Evolutionary conservation across 169 alveolate genomes (phyloP).

Genomic region (Cryptosporidium tyzzeri): DNA sequence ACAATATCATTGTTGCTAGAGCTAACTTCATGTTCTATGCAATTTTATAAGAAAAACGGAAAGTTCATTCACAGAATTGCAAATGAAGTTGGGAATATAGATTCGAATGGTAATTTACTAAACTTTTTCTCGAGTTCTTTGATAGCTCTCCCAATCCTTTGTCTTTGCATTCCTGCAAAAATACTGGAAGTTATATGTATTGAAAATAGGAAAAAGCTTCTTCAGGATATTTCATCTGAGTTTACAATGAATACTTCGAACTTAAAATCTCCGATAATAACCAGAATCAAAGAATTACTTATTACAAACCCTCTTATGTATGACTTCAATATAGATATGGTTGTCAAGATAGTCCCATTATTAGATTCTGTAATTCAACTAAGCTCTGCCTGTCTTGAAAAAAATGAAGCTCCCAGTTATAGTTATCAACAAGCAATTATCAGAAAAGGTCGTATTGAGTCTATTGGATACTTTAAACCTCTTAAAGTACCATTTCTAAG

Average conservation of each 20-base stretch:
- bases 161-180: constrained; percentile 46
- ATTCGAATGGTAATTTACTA: not conserved
- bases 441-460: constrained; percentile 11
- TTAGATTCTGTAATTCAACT: constrained; percentile 37
- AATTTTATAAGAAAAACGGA: constrained; percentile 41
- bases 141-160: constrained; percentile 39
- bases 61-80: constrained; percentile 54
- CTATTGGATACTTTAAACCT: constrained; percentile 41
- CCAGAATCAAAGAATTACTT: constrained; percentile 46
- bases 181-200: constrained; percentile 26
- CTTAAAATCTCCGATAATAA: constrained; percentile 35
- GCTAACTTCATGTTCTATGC: constrained; percentile 47
- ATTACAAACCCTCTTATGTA: constrained; percentile 13
- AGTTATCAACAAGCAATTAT: constrained; percentile 3
- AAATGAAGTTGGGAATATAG: constrained; percentile 11
- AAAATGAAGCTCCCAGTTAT: constrained; percentile 17
- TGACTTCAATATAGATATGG: constrained; percentile 24
- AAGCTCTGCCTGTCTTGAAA: not conserved
- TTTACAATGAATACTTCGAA: constrained; percentile 13
- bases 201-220: constrained; percentile 35
- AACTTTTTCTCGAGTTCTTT: constrained; percentile 38
- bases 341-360: constrained; percentile 26
- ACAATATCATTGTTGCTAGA: constrained; percentile 28
- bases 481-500: constrained; percentile 33
- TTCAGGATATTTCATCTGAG: constrained; percentile 28